These are phyloP conservation scores for Nakaseomyces delphensis DNA, from an alignment of 1,139 yeast species.

Conservation along the genomic window DNA sequence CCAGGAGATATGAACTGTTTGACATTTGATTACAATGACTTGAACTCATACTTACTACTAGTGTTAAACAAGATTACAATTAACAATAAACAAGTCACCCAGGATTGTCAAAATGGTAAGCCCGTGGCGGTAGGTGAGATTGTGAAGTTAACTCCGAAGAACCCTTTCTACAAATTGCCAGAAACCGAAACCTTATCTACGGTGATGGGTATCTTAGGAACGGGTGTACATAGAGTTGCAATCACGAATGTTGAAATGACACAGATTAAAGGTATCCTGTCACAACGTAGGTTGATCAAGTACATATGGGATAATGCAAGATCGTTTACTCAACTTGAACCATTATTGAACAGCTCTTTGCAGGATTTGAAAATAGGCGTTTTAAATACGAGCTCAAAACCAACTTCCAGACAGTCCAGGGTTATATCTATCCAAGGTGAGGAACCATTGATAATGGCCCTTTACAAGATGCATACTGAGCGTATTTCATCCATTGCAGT, in stretches of 20 bases:
- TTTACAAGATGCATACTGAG: constrained; percentile 73
- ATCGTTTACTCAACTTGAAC: constrained; percentile 70
- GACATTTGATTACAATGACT: constrained; percentile 86
- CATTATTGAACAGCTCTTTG: constrained; percentile 51
- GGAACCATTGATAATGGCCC: constrained; percentile 76
- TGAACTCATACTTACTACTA: constrained; percentile 71
- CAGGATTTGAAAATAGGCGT: constrained; percentile 30
- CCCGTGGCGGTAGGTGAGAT: constrained; percentile 31
- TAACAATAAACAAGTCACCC: constrained; percentile 30
- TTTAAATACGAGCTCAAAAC: constrained; percentile 24
- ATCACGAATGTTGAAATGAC: constrained; percentile 48
- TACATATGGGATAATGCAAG: constrained; percentile 90
- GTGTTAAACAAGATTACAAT: constrained; percentile 58
- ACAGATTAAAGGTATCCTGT: constrained; percentile 63
- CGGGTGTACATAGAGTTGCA: constrained; percentile 91
- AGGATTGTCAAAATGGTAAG: constrained; percentile 31
- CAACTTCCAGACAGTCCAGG: constrained; percentile 29
- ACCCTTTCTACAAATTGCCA: constrained; percentile 70
- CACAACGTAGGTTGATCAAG: constrained; percentile 77
- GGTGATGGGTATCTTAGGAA: constrained; percentile 79
- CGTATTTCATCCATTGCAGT: constrained; percentile 89
- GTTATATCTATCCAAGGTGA: constrained; percentile 82
- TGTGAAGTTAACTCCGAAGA: constrained; percentile 63
- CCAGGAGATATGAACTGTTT: constrained; percentile 54
- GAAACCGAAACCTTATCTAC: constrained; percentile 59